Conservation (phyloP, 2,329 filamentous ascomycete species). For the Ophiostoma sp. region DNA sequence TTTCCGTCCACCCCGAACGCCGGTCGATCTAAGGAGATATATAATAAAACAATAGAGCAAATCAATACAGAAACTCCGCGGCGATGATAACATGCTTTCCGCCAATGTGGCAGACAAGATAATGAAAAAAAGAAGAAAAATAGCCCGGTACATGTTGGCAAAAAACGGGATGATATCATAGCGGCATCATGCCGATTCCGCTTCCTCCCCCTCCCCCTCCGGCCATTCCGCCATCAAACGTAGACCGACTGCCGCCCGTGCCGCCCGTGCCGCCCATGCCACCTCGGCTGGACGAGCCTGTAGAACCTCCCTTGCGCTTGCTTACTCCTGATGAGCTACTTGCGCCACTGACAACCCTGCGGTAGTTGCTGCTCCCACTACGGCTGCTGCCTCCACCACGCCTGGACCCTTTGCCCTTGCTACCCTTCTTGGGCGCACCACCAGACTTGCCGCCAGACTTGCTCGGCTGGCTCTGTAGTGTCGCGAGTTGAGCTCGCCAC, state of each 20-base stretch:
- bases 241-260: neutral
- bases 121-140: neutral
- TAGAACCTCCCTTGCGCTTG: constrained; percentile 17
- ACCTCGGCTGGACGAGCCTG: constrained; percentile 10
- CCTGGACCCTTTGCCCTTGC: constrained; percentile 19
- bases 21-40: neutral
- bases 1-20: neutral
- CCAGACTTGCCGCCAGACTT: constrained; percentile 13
- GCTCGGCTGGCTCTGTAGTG: constrained; percentile 28
- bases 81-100: neutral
- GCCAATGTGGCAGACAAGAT: neutral
- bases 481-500: constrained; percentile 33
- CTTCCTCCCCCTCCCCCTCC: constrained; percentile 16
- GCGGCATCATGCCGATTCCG: constrained; percentile 29
- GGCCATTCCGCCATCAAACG: too few species aligned
- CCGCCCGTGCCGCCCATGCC: constrained; percentile 11
- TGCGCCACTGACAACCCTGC: constrained; percentile 24
- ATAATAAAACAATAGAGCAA: neutral
- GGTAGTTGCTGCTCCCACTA: constrained; percentile 21
- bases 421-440: constrained; percentile 27
- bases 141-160: neutral
- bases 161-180: constrained; percentile 22
- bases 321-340: constrained; percentile 24
- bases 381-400: constrained; percentile 25
- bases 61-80: neutral